Evolutionary conservation across 108 stramenopile species (phyloP).

Genomic region (Cyclotella atomus): DNA sequence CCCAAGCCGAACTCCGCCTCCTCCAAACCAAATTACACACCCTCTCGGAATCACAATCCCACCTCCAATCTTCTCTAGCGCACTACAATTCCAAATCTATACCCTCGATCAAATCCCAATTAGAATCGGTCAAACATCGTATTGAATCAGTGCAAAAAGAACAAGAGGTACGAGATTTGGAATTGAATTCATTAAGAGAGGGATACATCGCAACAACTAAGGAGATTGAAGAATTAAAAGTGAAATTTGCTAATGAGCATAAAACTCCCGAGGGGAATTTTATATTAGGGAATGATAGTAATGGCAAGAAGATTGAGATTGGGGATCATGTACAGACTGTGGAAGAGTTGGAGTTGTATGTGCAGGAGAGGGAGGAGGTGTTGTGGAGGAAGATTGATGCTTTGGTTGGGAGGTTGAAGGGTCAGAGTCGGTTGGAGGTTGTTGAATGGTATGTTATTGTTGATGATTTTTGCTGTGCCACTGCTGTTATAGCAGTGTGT

Average conservation of each 20-base stretch:
- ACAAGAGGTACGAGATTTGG: not conserved
- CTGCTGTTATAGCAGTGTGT: not conserved
- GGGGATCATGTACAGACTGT: slow-evolving; percentile 1
- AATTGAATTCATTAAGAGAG: not conserved
- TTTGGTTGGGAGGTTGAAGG: slow-evolving; percentile 30
- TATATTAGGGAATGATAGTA: not conserved
- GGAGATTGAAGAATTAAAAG: not conserved
- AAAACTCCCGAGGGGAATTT: not conserved
- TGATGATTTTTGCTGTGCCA: not conserved
- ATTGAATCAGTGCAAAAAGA: no score
- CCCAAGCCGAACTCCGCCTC: not conserved
- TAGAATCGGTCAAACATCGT: not conserved
- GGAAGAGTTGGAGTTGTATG: slow-evolving; percentile 27
- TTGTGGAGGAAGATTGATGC: slow-evolving; percentile 42
- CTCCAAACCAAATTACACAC: not conserved
- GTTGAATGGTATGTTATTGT: slow-evolving; percentile 35
- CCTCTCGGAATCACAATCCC: not conserved
- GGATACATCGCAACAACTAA: not conserved
- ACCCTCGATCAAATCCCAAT: not conserved
- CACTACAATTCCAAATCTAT: not conserved
- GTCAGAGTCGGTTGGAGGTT: slow-evolving; percentile 40
- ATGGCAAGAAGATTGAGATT: not conserved
- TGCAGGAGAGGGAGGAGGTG: slow-evolving; percentile 55
- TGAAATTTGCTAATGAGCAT: not conserved
- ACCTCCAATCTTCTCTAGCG: not conserved